phyloP scores from a whole-genome alignment of 2,329 filamentous ascomycete genomes.

The Exophiala bonariae region DNA sequence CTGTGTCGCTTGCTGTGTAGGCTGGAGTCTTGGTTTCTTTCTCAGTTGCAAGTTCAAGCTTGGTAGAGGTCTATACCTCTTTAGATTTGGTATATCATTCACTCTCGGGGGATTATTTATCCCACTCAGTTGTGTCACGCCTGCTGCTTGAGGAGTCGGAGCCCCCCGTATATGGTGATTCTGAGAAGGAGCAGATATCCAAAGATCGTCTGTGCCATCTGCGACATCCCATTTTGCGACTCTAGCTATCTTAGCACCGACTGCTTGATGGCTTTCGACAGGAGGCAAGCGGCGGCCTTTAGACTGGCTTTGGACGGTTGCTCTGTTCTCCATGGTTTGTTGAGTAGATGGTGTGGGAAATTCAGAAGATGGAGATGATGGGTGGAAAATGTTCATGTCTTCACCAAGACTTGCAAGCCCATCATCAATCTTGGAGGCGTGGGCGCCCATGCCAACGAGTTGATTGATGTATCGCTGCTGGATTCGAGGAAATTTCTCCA shows the following conservation, averaged over 20 bases:
- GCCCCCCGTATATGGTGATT: too few species aligned
- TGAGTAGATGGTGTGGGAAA: background rate
- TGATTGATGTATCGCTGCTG: background rate
- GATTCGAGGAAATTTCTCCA: background rate
- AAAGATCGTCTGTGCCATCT: conserved; percentile 12
- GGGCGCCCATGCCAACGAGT: conserved; percentile 13
- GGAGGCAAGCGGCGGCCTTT: conserved; percentile 11
- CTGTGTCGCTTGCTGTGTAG: too few species aligned
- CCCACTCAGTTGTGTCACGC: too few species aligned
- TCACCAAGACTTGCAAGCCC: background rate
- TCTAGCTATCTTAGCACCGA: conserved; percentile 5
- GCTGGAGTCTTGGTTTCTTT: too few species aligned
- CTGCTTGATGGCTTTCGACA: conserved; percentile 14
- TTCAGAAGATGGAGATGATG: conserved; percentile 1
- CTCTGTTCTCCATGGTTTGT: background rate
- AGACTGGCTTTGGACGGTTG: too few species aligned
- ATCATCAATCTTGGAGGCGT: conserved; percentile 10
- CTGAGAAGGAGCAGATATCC: conserved; percentile 8
- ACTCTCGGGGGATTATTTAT: too few species aligned
- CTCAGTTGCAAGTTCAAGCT: too few species aligned
- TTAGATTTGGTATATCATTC: too few species aligned
- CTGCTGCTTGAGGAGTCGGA: too few species aligned
- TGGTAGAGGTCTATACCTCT: too few species aligned
- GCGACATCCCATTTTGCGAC: conserved; percentile 8
- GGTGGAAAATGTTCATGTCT: background rate